phyloP scores from a whole-genome alignment of 108 stramenopile genomes.

The Hondaea fermentalgiana region DNA sequence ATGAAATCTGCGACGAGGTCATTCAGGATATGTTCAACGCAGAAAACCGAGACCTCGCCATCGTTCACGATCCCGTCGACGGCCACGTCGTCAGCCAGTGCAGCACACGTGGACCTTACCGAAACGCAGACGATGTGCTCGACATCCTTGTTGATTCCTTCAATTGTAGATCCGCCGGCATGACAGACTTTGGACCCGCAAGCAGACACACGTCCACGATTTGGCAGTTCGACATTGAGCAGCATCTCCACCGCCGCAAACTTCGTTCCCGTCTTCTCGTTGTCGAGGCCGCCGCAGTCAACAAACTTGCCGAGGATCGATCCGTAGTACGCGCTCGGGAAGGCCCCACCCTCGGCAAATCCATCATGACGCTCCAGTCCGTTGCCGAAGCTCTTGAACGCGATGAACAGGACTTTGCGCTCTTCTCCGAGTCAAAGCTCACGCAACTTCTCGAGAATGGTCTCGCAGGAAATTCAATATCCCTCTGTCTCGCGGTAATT shows the following conservation, averaged over 20 bases:
- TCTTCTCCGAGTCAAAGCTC: background rate
- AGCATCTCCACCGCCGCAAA: background rate
- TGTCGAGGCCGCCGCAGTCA: background rate
- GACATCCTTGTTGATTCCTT: background rate
- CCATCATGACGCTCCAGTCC: background rate
- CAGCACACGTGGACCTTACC: background rate
- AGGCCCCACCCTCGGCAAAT: background rate
- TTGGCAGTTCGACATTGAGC: conserved; percentile 10
- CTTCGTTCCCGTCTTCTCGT: background rate
- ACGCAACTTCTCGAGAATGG: background rate
- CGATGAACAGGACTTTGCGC: background rate
- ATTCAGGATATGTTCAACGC: conserved; percentile 7
- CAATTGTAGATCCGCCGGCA: background rate
- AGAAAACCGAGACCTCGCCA: background rate
- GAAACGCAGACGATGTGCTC: background rate
- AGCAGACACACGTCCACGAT: background rate
- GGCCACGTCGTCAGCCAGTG: conserved; percentile 6
- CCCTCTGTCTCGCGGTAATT: background rate
- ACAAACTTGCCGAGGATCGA: background rate
- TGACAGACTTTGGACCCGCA: conserved; percentile 11
- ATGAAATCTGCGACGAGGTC: conserved; percentile 10
- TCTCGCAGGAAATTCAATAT: background rate
- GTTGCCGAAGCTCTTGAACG: background rate
- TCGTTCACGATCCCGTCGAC: background rate
- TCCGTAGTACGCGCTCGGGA: background rate